Evolutionary conservation across 208 protist genomes (phyloP).

Genomic region (Naegleria lovaniensis): DNA sequence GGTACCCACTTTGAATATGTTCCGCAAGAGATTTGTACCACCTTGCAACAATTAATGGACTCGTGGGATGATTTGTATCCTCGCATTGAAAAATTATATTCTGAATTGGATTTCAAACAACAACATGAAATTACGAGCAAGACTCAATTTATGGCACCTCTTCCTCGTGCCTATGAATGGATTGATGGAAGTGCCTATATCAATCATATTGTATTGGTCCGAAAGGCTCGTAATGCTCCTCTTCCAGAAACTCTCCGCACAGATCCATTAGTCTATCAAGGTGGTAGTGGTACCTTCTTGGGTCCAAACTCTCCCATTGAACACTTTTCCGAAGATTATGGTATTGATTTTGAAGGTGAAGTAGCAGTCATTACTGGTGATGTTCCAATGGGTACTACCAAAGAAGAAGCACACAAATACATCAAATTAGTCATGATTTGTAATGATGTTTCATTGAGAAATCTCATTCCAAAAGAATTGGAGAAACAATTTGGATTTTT

Average conservation of each 20-base stretch:
- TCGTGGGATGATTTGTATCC: not conserved
- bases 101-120: too few relatives aligned
- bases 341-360: conserved; percentile 30
- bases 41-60: not conserved
- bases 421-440: conserved; percentile 5
- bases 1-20: not conserved
- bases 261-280: conserved; percentile 27
- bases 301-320: not conserved
- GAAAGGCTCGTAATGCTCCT: conserved; percentile 21
- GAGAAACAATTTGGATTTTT: conserved; percentile 20
- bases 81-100: not conserved
- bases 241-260: not conserved
- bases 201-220: conserved; percentile 20
- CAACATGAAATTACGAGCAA: not conserved
- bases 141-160: not conserved
- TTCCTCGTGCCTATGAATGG: conserved; percentile 27
- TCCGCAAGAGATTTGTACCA: not conserved
- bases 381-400: conserved; percentile 14
- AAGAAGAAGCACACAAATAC: not conserved
- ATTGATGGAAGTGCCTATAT: conserved; percentile 29
- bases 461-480: conserved; percentile 20
- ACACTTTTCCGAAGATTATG: conserved; percentile 20
- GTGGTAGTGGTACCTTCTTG: conserved; percentile 6
- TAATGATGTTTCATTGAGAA: conserved; percentile 25
- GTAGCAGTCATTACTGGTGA: not conserved